These are phyloP conservation scores for Coriaria nepalensis DNA, from an alignment of 306 rosid genomes.

Conservation along the genomic window DNA sequence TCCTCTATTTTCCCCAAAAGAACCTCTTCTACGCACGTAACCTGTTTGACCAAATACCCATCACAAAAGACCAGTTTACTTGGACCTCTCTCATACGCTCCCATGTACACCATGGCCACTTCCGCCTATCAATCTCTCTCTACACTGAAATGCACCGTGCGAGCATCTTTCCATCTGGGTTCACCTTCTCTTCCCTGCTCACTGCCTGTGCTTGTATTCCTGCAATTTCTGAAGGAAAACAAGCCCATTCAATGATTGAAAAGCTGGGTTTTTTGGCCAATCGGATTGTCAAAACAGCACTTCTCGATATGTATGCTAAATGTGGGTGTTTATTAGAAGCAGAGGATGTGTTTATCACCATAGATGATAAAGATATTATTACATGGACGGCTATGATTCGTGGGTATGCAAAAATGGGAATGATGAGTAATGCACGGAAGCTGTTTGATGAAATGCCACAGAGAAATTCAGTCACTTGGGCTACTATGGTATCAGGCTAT, in stretches of 20 bases:
- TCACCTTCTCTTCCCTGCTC: conserved; percentile 56
- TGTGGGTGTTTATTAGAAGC: too few relatives aligned
- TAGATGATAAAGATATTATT: too few relatives aligned
- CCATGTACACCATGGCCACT: too few relatives aligned
- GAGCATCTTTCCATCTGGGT: conserved; percentile 33
- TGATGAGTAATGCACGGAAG: conserved; percentile 47
- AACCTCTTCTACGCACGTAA: too few relatives aligned
- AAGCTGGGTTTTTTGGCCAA: conserved; percentile 37
- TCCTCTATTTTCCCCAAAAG: too few relatives aligned
- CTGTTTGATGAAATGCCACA: conserved; percentile 52
- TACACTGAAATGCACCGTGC: conserved; percentile 39
- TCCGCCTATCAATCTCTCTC: conserved; percentile 25
- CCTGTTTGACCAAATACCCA: conserved; percentile 46
- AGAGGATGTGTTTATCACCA: too few relatives aligned
- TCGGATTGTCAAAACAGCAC: conserved; percentile 48
- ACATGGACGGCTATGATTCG: too few relatives aligned
- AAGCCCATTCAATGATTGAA: conserved; percentile 34
- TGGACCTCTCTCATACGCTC: conserved; percentile 48
- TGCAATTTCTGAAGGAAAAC: conserved; percentile 33
- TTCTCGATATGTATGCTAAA: too few relatives aligned
- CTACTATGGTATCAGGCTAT: conserved; percentile 70
- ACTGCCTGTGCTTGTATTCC: conserved; percentile 46
- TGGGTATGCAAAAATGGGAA: conserved; percentile 46
- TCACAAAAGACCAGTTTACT: conserved; percentile 23
- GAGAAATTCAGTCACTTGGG: conserved; percentile 37